phyloP scores from a whole-genome alignment of 2,329 filamentous ascomycete species.

The Botryotinia calthae region DNA sequence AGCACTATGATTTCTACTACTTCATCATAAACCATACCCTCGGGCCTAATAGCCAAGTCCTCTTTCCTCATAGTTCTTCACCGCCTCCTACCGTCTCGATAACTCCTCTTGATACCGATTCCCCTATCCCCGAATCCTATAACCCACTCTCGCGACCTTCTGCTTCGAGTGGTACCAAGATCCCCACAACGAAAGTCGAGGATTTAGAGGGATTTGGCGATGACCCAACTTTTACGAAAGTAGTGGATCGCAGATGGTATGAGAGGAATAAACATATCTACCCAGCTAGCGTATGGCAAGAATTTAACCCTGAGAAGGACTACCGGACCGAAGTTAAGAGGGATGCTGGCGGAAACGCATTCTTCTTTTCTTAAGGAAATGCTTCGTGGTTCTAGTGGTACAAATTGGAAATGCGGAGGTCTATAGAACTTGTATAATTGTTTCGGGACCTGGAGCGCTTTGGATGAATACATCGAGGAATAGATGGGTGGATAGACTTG shows the following conservation, averaged over 20 bases:
- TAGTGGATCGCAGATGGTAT: constrained; percentile 95
- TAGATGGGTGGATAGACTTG: neutral
- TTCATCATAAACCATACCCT: constrained; percentile 87
- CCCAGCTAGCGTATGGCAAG: constrained; percentile 91
- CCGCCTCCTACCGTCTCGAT: constrained; percentile 33
- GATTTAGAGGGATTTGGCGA: constrained; percentile 72
- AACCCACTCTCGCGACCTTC: constrained; percentile 43
- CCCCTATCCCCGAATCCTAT: constrained; percentile 32
- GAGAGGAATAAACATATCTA: constrained; percentile 98
- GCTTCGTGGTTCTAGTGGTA: neutral
- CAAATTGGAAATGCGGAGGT: neutral
- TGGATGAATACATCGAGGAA: neutral
- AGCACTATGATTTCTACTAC: constrained; percentile 98
- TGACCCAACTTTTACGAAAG: constrained; percentile 81
- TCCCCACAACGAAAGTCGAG: constrained; percentile 18
- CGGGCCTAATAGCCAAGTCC: constrained; percentile 65
- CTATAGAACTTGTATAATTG: neutral
- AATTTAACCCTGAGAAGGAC: constrained; percentile 87
- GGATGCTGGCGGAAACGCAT: constrained; percentile 85
- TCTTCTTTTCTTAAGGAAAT: constrained; percentile 67
- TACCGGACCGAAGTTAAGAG: constrained; percentile 75
- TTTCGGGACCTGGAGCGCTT: neutral
- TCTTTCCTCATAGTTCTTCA: constrained; percentile 72
- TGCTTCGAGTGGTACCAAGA: constrained; percentile 38
- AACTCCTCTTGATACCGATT: constrained; percentile 23